A percentile compares a stretch with the other conserved stretches of the same genome.
Conservation (phyloP, 441 rosid species). For the Pelargonium myrrhifolium region DNA sequence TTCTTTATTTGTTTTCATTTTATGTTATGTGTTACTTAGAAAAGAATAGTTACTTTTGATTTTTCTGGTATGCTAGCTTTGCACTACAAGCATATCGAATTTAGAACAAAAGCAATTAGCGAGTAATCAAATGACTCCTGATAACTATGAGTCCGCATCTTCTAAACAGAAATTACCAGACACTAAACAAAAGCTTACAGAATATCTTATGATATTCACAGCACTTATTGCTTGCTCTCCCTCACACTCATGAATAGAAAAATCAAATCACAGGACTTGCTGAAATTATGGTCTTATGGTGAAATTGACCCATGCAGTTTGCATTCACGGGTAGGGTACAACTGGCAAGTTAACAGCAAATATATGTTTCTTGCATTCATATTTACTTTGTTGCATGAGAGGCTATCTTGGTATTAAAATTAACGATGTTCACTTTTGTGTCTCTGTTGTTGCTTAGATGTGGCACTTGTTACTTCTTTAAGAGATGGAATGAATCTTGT, state of each 20-base stretch:
- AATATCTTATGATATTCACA: background rate
- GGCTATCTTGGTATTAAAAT: background rate
- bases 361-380: background rate
- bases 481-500: constrained; percentile 99
- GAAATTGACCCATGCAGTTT: background rate
- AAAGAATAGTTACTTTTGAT: background rate
- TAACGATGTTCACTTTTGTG: background rate
- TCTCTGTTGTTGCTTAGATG: constrained; percentile 43
- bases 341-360: background rate
- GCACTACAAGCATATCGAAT: background rate
- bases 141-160: no score
- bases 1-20: background rate
- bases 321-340: background rate
- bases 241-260: background rate
- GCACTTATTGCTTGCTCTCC: background rate
- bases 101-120: background rate
- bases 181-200: background rate
- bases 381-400: background rate
- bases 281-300: background rate
- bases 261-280: background rate
- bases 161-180: background rate
- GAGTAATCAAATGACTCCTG: no score
- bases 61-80: background rate
- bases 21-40: background rate
- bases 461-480: constrained; percentile 93